Conservation (phyloP, 352 stramenopile species). For the Phytophthora tentaculata region DNA sequence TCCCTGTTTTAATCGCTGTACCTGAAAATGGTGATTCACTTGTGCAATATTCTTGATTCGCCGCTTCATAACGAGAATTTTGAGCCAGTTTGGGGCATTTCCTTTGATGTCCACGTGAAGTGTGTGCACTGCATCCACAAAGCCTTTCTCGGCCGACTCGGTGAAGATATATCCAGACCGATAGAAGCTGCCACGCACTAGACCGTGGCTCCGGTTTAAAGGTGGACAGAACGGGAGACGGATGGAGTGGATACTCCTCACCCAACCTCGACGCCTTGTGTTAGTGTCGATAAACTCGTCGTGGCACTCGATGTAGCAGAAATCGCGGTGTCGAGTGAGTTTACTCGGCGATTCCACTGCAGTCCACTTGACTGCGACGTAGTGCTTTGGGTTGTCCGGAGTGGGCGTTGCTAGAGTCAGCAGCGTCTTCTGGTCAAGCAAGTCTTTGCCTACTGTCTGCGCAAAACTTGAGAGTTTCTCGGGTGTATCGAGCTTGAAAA, state of each 20-base stretch:
- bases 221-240: constrained; percentile 72
- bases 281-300: constrained; percentile 85
- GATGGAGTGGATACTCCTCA: constrained; percentile 82
- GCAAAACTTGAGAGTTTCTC: constrained; percentile 75
- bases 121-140: constrained; percentile 77
- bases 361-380: constrained; percentile 85
- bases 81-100: constrained; percentile 76
- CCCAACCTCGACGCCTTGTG: constrained; percentile 73
- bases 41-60: constrained; percentile 78
- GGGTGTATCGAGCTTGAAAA: constrained; percentile 78
- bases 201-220: constrained; percentile 57
- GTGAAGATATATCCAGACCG: constrained; percentile 84
- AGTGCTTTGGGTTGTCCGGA: constrained; percentile 81
- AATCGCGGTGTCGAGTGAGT: constrained; percentile 79
- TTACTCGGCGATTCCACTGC: constrained; percentile 78
- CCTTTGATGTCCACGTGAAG: constrained; percentile 85
- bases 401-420: constrained; percentile 68
- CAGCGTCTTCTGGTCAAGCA: constrained; percentile 83
- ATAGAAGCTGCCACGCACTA: constrained; percentile 78
- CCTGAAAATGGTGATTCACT: constrained; percentile 74
- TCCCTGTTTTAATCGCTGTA: constrained; percentile 55
- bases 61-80: constrained; percentile 78
- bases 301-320: constrained; percentile 87
- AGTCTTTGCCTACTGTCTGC: constrained; percentile 76
- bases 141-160: constrained; percentile 54